These are phyloP conservation scores for Trichoderma orchidacearum DNA, from an alignment of 495 filamentous ascomycete species.

Conservation along the genomic window DNA sequence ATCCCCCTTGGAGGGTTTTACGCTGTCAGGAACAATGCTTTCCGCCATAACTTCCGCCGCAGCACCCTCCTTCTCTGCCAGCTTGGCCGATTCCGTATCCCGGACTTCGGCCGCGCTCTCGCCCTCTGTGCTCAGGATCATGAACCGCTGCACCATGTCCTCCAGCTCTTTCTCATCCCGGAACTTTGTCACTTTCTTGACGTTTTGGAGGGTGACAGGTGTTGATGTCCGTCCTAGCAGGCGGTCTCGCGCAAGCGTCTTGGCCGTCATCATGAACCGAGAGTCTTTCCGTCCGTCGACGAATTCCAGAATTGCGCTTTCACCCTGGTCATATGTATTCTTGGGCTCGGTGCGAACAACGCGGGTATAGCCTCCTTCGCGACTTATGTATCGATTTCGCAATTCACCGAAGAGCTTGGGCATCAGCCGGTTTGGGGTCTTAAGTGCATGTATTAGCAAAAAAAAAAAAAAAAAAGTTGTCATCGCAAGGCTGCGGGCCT, in stretches of 20 bases:
- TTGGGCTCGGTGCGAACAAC: conserved; percentile 74
- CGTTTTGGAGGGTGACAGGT: conserved; percentile 61
- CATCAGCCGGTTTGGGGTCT: conserved; percentile 49
- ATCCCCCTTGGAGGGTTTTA: background rate
- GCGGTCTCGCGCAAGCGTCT: conserved; percentile 53
- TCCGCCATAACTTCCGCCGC: conserved; percentile 8
- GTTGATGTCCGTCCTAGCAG: conserved; percentile 37
- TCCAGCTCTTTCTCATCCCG: conserved; percentile 60
- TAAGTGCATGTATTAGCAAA: too few species aligned
- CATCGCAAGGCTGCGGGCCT: too few species aligned
- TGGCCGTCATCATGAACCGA: conserved; percentile 85
- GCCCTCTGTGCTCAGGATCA: background rate
- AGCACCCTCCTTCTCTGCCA: conserved; percentile 8
- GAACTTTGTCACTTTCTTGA: conserved; percentile 73
- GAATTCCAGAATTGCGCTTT: conserved; percentile 85
- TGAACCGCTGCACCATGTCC: conserved; percentile 40
- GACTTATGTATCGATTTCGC: conserved; percentile 60
- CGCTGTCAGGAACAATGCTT: background rate
- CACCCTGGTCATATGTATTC: conserved; percentile 68
- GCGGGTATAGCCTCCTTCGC: conserved; percentile 87
- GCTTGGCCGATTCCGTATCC: background rate
- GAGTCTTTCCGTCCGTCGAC: conserved; percentile 93
- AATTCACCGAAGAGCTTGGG: conserved; percentile 83
- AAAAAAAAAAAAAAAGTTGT: too few species aligned
- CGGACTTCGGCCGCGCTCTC: background rate